These are phyloP conservation scores for Trichopus zeylanicus DNA, from an alignment of 116 monocot species.

Conservation along the genomic window DNA sequence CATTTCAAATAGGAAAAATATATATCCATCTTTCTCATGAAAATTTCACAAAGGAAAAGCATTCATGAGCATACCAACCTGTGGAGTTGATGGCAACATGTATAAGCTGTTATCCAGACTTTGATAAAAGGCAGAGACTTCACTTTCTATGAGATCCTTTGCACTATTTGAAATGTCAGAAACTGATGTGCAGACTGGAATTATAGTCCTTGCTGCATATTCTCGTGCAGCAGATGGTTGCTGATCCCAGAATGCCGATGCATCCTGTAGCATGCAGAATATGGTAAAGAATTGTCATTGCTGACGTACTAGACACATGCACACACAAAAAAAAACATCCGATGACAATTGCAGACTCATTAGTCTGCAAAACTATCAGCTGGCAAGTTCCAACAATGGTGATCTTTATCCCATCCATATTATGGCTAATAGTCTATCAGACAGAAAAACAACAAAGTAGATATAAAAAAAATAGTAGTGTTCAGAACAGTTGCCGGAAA, in stretches of 20 bases:
- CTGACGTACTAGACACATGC: no score
- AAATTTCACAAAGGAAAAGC: neutral
- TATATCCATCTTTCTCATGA: neutral
- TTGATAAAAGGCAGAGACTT: conserved; percentile 65
- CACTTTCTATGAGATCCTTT: conserved; percentile 84
- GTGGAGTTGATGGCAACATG: conserved; percentile 82
- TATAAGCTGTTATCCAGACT: conserved; percentile 69
- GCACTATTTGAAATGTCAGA: conserved; percentile 50
- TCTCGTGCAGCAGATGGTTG: conserved; percentile 78
- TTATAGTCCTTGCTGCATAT: conserved; percentile 65
- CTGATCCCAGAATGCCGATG: conserved; percentile 82
- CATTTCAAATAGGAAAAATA: neutral
- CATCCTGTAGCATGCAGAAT: conserved; percentile 37
- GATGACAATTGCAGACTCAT: no score
- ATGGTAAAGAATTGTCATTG: neutral
- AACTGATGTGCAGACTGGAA: conserved; percentile 77
- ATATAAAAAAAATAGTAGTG: no score
- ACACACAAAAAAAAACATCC: no score
- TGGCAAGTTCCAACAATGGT: neutral
- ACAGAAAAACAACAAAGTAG: neutral
- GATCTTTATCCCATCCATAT: neutral
- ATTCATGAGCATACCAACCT: conserved; percentile 37
- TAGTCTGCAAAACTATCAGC: neutral
- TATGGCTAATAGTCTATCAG: neutral
- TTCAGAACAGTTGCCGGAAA: neutral